Percentiles rank a stretch among this genome's conserved stretches.
phyloP scores from a whole-genome alignment of 768 basidiomycete species.

The Russula vinacea region DNA sequence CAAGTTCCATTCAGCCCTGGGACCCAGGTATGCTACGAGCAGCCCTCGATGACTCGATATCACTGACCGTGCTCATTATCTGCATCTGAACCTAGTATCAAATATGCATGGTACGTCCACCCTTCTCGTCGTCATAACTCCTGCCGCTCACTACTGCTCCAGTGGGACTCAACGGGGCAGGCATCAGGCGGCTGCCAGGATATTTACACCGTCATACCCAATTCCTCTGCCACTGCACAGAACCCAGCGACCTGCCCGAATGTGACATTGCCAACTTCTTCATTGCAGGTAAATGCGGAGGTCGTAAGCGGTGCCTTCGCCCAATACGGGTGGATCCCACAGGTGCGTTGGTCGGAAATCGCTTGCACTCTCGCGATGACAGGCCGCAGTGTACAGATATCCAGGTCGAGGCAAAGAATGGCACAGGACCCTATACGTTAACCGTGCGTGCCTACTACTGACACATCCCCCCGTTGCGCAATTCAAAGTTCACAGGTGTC shows the following conservation, averaged over 20 bases:
- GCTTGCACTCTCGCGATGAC: background rate
- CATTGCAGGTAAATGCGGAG: slow-evolving; percentile 46
- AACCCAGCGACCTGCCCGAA: slow-evolving; percentile 48
- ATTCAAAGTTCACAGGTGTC: slow-evolving; percentile 43
- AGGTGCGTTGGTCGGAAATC: slow-evolving; percentile 38
- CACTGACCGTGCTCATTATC: background rate
- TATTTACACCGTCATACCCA: slow-evolving; percentile 53
- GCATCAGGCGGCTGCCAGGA: slow-evolving; percentile 61
- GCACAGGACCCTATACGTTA: slow-evolving; percentile 57
- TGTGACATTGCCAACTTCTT: slow-evolving; percentile 43
- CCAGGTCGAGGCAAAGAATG: slow-evolving; percentile 50
- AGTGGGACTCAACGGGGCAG: slow-evolving; percentile 54
- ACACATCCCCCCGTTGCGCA: background rate
- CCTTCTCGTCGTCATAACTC: background rate
- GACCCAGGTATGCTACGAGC: slow-evolving; percentile 43
- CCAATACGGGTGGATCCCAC: slow-evolving; percentile 56
- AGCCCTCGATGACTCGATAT: background rate
- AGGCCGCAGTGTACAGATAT: slow-evolving; percentile 54
- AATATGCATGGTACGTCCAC: slow-evolving; percentile 56
- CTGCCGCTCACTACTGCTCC: background rate
- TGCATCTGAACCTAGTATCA: slow-evolving; percentile 46
- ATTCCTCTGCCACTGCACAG: slow-evolving; percentile 35
- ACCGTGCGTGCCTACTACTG: slow-evolving; percentile 41
- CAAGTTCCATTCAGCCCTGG: slow-evolving; percentile 56
- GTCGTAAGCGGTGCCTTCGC: slow-evolving; percentile 51